Conservation (phyloP, 2,329 filamentous ascomycete species). For the Pezizomycotina sp. region DNA sequence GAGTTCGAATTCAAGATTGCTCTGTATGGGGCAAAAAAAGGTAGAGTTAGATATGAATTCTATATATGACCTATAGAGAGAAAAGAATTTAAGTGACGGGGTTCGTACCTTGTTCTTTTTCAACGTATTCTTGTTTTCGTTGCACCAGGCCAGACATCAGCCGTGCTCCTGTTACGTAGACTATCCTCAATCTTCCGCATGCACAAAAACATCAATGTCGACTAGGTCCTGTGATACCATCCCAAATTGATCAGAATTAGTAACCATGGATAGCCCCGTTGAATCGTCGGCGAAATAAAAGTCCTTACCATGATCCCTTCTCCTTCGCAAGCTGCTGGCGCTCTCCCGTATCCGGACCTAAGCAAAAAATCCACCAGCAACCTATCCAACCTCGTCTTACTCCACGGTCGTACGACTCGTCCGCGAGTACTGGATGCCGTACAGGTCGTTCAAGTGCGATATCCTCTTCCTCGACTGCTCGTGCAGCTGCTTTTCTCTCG, state of each 20-base stretch:
- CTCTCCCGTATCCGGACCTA: constrained; percentile 66
- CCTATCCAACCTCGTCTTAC: constrained; percentile 60
- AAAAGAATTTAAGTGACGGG: not conserved
- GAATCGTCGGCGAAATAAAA: not conserved
- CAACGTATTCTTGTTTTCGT: constrained; percentile 80
- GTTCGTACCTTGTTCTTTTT: constrained; percentile 61
- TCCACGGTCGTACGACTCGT: constrained; percentile 88
- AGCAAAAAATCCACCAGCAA: constrained; percentile 86
- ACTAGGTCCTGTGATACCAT: constrained; percentile 43
- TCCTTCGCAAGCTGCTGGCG: constrained; percentile 56
- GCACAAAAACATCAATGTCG: constrained; percentile 73
- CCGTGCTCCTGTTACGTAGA: constrained; percentile 51
- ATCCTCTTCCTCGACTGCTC: constrained; percentile 60
- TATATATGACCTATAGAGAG: constrained; percentile 4
- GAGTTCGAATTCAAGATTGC: constrained; percentile 80
- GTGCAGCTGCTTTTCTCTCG: constrained; percentile 57
- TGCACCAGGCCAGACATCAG: constrained; percentile 79
- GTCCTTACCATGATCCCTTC: constrained; percentile 47
- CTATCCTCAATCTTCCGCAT: constrained; percentile 64
- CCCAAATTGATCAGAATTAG: not conserved
- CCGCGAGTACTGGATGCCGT: constrained; percentile 62
- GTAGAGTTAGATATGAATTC: constrained; percentile 14
- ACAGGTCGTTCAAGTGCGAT: constrained; percentile 63
- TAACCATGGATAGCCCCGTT: constrained; percentile 4
- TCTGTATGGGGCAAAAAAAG: constrained; percentile 32